These are phyloP conservation scores for Neofusicoccum ribis DNA, from an alignment of 2,329 filamentous ascomycete species.

Conservation along the genomic window DNA sequence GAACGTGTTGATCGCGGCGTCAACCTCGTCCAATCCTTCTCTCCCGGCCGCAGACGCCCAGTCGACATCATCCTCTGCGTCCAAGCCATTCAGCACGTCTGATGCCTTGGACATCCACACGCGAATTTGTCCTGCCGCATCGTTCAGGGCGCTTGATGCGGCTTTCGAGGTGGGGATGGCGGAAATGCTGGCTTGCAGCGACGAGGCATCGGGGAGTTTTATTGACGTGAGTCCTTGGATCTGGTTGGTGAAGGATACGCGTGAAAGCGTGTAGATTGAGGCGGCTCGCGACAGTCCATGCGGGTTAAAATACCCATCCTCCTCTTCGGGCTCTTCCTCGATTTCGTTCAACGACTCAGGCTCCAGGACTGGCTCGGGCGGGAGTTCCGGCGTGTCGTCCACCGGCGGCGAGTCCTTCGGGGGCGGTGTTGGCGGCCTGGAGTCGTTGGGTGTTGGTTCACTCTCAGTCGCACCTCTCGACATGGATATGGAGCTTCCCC, in stretches of 20 bases:
- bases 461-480: not conserved
- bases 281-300: conserved; percentile 66
- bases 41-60: conserved; percentile 89
- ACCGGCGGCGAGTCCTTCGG: conserved; percentile 50
- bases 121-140: conserved; percentile 87
- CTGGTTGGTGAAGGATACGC: conserved; percentile 90
- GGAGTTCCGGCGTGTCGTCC: conserved; percentile 1
- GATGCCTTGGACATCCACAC: conserved; percentile 92
- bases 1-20: conserved; percentile 75
- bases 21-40: conserved; percentile 71
- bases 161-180: conserved; percentile 81
- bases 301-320: conserved; percentile 66
- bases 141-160: conserved; percentile 80
- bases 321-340: conserved; percentile 41
- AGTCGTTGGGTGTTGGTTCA: conserved; percentile 19
- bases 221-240: conserved; percentile 89
- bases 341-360: conserved; percentile 23
- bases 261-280: conserved; percentile 91
- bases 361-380: conserved; percentile 24
- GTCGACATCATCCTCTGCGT: conserved; percentile 95
- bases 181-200: conserved; percentile 78
- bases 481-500: conserved; percentile 1
- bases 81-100: conserved; percentile 82
- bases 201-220: conserved; percentile 80
- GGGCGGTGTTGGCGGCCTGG: conserved; percentile 46